Evolutionary conservation across 371 early-diverging fungal species (phyloP), one percentile per base, ranked within the genome.

Genomic region (Mucor saturninus): DNA sequence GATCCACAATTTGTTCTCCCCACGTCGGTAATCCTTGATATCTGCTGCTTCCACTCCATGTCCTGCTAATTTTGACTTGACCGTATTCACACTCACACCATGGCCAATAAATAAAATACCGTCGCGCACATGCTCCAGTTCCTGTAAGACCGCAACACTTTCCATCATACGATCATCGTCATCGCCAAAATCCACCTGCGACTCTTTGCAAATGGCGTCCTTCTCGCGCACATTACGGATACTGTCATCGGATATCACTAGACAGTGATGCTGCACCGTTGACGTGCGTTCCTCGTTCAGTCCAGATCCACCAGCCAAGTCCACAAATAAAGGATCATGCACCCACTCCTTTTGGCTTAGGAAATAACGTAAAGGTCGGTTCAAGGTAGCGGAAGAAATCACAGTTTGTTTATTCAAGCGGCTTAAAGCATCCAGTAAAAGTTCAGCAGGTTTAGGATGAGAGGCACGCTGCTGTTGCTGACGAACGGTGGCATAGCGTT

Each of bases 301-400:
- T 13, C 58, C 54, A 2, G 76, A 71, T 9, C 80, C 75, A 14
- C 75, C 71, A 21, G 72, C 77, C 8, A 84, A 72, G 73, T 94
- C 91, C 29, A 94, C 67, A 67, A 88, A 84, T 2, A 85, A 61
- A 11, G 92, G 83, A 54, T 82, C 66, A 7, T 68, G 43, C 21
- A 87, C 58, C 89, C 88, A 90, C n/a, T 72, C 67, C 29, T 79
- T 66, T n/a, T 77, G 69, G n/a, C 68, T 61, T 28, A 89, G 70
- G 72, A 84, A 87, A 56, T 79, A 67, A 4, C 91, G 80, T 3
- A 91, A 61, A 0, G 80, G 78, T 26, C 86, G 78, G 69, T 92
- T 94, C 50, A 92, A 63, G 6, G 92, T 92, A 5, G 94, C 94
- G 0, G 92, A 91, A 7, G 86, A 79, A 0, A 86, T 77, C 21